Base-by-base conservation (phyloP, 2,329 filamentous ascomycete genomes). In the Phialophora macrospora region DNA sequence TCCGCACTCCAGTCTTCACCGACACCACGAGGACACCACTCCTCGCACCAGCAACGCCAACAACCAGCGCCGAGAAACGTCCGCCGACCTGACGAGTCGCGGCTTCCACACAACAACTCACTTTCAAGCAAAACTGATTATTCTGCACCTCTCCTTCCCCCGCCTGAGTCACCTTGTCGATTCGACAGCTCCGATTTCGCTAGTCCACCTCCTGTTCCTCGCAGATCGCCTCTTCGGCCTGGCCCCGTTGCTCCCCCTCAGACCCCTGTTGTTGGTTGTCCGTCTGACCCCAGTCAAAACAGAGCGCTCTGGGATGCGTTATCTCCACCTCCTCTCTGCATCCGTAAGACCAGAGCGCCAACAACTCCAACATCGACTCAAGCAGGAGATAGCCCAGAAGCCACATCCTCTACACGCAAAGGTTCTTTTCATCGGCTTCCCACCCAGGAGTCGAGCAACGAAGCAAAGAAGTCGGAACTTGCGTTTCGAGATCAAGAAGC, bases 241-340 rank as follows among this genome's bases (percentile, higher is more conserved):
- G 9, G 49, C 5, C 48, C 48, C 6, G 46, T 26, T 28, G 28
- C n/a, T 4, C n/a, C 32, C 26, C 20, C 14, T 32, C 32, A 28
- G 26, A 46, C 52, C 20, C 26, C 60, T 24, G 48, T 30, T 28
- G 7, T 12, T 20, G 41, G 28, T 22, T 14, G 28, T 22, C 49
- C 48, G 14, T 32, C n/a, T 17, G 51, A 49, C 11, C 26, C 55
- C 8, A 32, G 41, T 17, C 63, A 68, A 55, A 62, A 65, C 20
- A 41, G 51, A 58, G 66, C 55, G 41, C 63, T 68, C 34, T 65
- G 55, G 59, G 59, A 60, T 28, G 60, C 64, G 54, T 51, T 68
- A 32, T 60, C 46, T 28, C 66, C 66, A 26, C 63, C 62, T 65
- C 66, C 66, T 7, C 66, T 68, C 52, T 14, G 32, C 30, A 14